Conservation (phyloP, 176 grass and related monocot genomes). For the sorghum (Sorghum bicolor) region DNA sequence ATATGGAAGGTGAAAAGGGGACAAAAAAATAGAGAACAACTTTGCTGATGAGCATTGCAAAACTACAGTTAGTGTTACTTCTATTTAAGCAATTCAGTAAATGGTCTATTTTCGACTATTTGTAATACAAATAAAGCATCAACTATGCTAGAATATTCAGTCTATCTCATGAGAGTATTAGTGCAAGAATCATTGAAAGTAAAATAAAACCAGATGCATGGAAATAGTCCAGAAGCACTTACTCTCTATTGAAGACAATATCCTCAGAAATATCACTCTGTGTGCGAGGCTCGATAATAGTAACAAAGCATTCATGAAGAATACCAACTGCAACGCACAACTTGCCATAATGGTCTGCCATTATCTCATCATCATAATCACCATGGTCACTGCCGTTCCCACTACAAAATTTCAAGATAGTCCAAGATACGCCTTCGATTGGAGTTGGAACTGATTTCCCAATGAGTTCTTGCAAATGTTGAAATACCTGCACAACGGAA, state of each 20-base stretch:
- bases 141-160: not conserved
- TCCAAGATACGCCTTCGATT: constrained; percentile 54
- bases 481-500: constrained; percentile 49
- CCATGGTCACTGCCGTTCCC: constrained; percentile 8
- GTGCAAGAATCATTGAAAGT: constrained; percentile 6
- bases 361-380: constrained; percentile 33
- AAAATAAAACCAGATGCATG: constrained; percentile 29
- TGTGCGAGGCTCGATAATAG: constrained; percentile 68
- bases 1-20: not conserved
- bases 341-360: constrained; percentile 61
- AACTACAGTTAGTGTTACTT: not conserved
- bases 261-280: constrained; percentile 62
- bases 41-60: constrained; percentile 1
- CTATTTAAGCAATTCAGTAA: constrained; percentile 3
- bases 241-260: constrained; percentile 83
- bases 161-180: not conserved
- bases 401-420: constrained; percentile 58
- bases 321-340: constrained; percentile 60
- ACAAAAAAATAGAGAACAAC: not conserved
- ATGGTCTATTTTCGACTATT: not conserved
- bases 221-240: constrained; percentile 24
- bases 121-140: not conserved
- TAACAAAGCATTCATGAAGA: constrained; percentile 79
- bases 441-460: constrained; percentile 49
- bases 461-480: constrained; percentile 40